A percentile compares a stretch with the other conserved stretches of the same genome.
phyloP scores from a whole-genome alignment of 2,329 filamentous ascomycete genomes.

The Xylariaceae sp. region DNA sequence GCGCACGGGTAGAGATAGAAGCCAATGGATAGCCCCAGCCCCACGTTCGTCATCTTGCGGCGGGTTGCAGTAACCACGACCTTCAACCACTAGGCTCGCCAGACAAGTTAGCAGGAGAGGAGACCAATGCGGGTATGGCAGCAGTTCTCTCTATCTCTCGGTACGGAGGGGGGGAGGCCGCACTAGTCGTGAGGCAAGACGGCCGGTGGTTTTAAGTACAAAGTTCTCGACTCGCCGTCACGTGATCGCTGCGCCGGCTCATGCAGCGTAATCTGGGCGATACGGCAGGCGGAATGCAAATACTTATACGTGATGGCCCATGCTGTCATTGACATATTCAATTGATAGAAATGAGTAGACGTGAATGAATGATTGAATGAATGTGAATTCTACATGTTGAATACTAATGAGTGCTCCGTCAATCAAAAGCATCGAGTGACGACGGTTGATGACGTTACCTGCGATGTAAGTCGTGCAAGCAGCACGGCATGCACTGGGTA shows the following conservation, averaged over 20 bases:
- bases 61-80: slow-evolving; percentile 10
- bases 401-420: no score
- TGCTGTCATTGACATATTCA: no score
- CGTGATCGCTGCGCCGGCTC: not conserved
- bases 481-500: no score
- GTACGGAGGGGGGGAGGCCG: not conserved
- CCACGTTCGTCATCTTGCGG: slow-evolving; percentile 31
- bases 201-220: not conserved
- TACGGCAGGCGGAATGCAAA: not conserved
- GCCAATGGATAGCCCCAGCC: slow-evolving; percentile 35
- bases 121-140: not conserved
- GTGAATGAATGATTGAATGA: no score
- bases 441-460: no score
- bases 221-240: not conserved
- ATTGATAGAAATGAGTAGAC: no score
- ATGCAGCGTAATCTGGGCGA: not conserved
- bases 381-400: no score
- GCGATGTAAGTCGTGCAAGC: no score
- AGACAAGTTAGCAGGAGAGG: slow-evolving; percentile 4
- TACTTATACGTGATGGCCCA: no score
- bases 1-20: slow-evolving; percentile 40
- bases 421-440: no score
- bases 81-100: not conserved
- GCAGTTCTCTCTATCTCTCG: not conserved
- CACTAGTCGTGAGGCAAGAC: not conserved